Percentiles rank a stretch among this genome's conserved stretches.
phyloP scores from a whole-genome alignment of 768 basidiomycete genomes.

The Lactifluus pinguis region DNA sequence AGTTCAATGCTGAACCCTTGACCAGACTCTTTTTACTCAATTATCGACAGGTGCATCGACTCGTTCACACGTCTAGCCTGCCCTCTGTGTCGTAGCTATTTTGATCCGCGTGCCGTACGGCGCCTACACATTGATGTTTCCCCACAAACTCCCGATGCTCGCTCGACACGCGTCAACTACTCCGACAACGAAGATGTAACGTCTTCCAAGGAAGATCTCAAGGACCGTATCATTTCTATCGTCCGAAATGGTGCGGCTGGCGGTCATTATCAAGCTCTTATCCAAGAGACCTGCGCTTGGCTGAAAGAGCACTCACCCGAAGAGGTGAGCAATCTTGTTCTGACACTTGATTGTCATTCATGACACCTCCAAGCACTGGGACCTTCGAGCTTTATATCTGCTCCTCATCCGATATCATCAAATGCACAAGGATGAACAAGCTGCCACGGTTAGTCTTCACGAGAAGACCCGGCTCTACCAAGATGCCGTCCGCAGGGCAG shows the following conservation, averaged over 20 bases:
- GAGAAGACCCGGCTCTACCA: constrained; percentile 16
- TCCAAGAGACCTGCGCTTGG: constrained; percentile 17
- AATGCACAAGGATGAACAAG: constrained; percentile 20
- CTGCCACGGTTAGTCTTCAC: constrained; percentile 12
- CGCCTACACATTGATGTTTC: constrained; percentile 17
- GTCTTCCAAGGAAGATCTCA: constrained; percentile 13
- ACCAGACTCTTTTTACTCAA: constrained; percentile 1
- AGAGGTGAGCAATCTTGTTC: constrained; percentile 7
- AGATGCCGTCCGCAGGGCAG: constrained; percentile 11
- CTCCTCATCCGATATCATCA: constrained; percentile 18
- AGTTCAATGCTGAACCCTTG: not conserved
- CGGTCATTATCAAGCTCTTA: constrained; percentile 15
- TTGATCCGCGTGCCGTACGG: constrained; percentile 12
- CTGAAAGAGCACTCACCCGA: constrained; percentile 14
- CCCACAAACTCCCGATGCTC: constrained; percentile 8
- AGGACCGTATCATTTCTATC: constrained; percentile 15
- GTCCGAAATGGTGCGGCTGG: constrained; percentile 19
- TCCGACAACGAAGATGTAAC: not conserved
- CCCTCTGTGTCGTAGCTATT: constrained; percentile 17
- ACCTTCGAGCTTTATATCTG: constrained; percentile 18
- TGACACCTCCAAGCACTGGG: constrained; percentile 17
- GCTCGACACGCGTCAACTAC: not conserved
- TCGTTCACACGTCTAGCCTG: constrained; percentile 13
- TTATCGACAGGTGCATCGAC: constrained; percentile 14
- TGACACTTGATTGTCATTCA: not conserved